Percentiles rank a stretch among this genome's conserved stretches.
Evolutionary conservation across 2,329 filamentous ascomycete genomes (phyloP).

Genomic region (Colletotrichum chrysophilum): DNA sequence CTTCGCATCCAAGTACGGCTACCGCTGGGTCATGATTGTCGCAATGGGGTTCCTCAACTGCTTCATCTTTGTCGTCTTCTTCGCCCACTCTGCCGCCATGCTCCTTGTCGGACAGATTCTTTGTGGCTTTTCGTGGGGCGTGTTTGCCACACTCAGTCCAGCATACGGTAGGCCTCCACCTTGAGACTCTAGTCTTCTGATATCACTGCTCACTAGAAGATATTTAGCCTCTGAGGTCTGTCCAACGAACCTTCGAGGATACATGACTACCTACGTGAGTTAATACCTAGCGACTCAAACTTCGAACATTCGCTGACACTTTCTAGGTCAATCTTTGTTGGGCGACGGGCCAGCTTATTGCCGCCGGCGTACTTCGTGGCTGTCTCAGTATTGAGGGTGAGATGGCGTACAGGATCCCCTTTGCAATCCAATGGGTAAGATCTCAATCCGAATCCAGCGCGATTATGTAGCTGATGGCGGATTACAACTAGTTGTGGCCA

Average conservation of each 20-base stretch:
- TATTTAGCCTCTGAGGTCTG: conserved; percentile 42
- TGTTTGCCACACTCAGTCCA: conserved; percentile 48
- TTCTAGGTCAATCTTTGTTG: conserved; percentile 45
- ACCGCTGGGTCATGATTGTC: conserved; percentile 46
- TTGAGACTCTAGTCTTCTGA: no score
- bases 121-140: conserved; percentile 49
- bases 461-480: not conserved
- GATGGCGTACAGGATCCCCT: conserved; percentile 46
- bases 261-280: conserved; percentile 40
- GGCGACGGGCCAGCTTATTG: conserved; percentile 46
- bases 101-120: conserved; percentile 51
- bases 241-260: conserved; percentile 45
- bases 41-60: conserved; percentile 31
- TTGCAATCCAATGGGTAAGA: conserved; percentile 42
- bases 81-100: conserved; percentile 46
- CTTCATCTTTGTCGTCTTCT: conserved; percentile 55
- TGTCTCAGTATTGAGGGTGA: conserved; percentile 35
- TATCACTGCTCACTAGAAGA: no score
- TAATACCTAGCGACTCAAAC: not conserved
- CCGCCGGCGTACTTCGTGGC: conserved; percentile 43
- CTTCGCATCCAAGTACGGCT: conserved; percentile 45
- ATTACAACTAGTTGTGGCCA: conserved; percentile 32
- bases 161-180: conserved; percentile 37
- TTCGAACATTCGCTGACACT: fast-evolving
- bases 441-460: no score